Evolutionary conservation across 2,329 filamentous ascomycete genomes (phyloP), one percentile per base, ranked within the genome.

Genomic region (Grosmannia clavigera): DNA sequence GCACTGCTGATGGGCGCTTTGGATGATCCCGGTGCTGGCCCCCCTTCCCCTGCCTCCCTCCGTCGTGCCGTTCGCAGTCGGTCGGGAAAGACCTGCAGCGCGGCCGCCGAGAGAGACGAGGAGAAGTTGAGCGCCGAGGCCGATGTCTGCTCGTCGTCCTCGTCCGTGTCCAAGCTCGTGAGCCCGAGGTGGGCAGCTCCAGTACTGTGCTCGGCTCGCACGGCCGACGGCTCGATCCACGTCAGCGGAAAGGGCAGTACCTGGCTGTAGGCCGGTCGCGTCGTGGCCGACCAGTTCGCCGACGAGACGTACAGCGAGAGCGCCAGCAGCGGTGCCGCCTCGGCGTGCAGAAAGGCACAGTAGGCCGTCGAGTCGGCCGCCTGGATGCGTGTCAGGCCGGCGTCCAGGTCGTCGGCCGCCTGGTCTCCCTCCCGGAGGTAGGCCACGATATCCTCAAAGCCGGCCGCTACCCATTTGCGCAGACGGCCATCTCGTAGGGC

Each of bases 221-320:
- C 77, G 60, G 82, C 77, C 0, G 88, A 85, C 2, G 92, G 92
- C 5, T 95, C 78, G 51, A 88, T 87, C 82, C 94, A 99, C 67
- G 92, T 92, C 63, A 91, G 80, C 22, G 94, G 91, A 78, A 94
- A 95, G 50, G 87, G 83, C 48, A 97, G 82, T 60, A 96, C 81
- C 6, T 78, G 75, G 65, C 86, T 90, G 74, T 91, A 96, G 46
- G 90, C 86, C 2, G 90, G 88, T 19, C 90, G 84, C 4, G 91
- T 96, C 56, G 81, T 76, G 52, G 80, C 76, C 60, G 84, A 79
- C 81, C 94, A 99, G 75, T 97, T 96, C 64, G 90, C 84, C 61
- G 87, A 89, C 38, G 91, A 94, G 64, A 94, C 87, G 72, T 95
- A 97, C 66, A 97, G 85, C 58, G 86, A 92, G 61, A 96, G 84